Conservation (phyloP, 176 grass and related monocot genomes). For the Poa pratensis region DNA sequence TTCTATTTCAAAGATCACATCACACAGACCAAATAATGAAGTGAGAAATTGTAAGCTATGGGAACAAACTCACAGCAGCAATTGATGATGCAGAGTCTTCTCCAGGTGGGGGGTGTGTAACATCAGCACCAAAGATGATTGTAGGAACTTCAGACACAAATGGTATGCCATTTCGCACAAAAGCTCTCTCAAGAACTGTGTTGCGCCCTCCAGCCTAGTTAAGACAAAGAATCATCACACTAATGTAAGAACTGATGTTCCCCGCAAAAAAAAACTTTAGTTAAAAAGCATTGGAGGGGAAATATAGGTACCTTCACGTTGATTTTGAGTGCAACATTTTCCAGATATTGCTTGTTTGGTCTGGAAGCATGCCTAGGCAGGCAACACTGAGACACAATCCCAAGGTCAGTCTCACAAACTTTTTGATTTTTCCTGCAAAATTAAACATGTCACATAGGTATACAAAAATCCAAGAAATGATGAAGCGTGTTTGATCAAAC, state of each 20-base stretch:
- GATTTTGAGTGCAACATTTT: conserved; percentile 86
- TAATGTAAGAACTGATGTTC: not conserved
- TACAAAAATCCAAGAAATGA: conserved; percentile 7
- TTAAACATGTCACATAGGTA: not conserved
- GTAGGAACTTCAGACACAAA: conserved; percentile 65
- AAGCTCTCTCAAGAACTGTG: conserved; percentile 64
- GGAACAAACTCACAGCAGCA: conserved; percentile 62
- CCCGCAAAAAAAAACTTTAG: not conserved
- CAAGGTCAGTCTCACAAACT: conserved; percentile 79
- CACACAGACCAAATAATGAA: not conserved
- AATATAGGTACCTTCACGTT: conserved; percentile 76
- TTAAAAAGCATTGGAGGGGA: not conserved
- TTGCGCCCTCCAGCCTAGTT: conserved; percentile 74
- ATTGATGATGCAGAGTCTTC: conserved; percentile 82
- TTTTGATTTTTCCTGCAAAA: conserved; percentile 70
- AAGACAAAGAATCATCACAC: conserved; percentile 1
- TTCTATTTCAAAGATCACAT: not conserved
- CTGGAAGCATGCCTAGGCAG: conserved; percentile 56
- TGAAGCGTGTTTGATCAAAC: not conserved
- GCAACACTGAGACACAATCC: conserved; percentile 85
- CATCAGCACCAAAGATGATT: conserved; percentile 87
- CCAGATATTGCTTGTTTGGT: conserved; percentile 75
- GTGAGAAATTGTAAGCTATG: not conserved
- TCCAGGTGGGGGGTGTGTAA: conserved; percentile 74
- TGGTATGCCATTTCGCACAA: conserved; percentile 54